Base-by-base conservation (phyloP, 495 filamentous ascomycete genomes). In the Aspergillus indologenus region DNA sequence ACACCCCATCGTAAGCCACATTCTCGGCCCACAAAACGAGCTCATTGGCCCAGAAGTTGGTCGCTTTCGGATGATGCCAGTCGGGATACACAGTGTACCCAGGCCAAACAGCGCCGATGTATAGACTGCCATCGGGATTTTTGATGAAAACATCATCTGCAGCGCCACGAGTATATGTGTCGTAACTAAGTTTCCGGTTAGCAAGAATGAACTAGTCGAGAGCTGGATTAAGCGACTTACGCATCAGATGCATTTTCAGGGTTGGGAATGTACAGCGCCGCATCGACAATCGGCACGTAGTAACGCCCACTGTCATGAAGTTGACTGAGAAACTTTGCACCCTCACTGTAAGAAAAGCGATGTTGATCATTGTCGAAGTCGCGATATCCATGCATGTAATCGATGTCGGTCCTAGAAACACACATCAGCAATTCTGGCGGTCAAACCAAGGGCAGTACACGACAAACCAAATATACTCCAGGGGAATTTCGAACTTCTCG, bases 271-370 rank as follows among this genome's bases (percentile, higher is more conserved):
- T 92, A 93, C 26, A 94, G 83, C 5, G 89, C 90, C 3, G 87
- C 81, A 66, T 95, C 91, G n/a, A 96, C 81, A 48, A 96, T 94
- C 0, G 90, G 90, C 8, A 96, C 79, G 56, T 84, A 95, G 63
- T 92, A 87, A 63, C 88, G 88, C 9, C 83, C 80, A 61, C 82
- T 81, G 4, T 73, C 72, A 68, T 92, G 90, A 1, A 96, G 72
- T 17, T 76, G 71, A 0, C 74, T 70, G 14, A 96, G 66, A 66
- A 95, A 91, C 0, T 72, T 71, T 50, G 84, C 76, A 17, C 78
- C 83, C 53, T 78, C 80, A 17, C 61, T 66, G 49, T 81, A 79
- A 1, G 72, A 66, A 57, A 77, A 87, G 0, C 78, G 74, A 50
- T 71, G 59, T 6, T 68, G 68, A 63, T 87, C 85, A 57, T 82